phyloP scores from a whole-genome alignment of 257 asterid species.

The Phtheirospermum japonicum region DNA sequence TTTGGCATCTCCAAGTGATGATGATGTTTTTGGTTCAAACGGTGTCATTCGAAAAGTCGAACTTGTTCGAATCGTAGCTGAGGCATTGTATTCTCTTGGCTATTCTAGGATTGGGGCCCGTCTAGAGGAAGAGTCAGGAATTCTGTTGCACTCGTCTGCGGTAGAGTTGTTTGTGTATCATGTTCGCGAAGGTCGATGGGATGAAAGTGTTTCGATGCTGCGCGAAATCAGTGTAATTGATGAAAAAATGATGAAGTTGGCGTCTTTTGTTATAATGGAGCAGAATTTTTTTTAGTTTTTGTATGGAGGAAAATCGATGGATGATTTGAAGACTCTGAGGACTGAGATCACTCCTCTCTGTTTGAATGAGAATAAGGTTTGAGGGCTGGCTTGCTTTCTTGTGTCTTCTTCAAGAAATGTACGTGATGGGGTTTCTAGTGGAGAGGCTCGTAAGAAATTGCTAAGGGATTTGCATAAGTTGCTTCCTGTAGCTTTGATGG shows the following conservation, averaged over 20 bases:
- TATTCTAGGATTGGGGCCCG: constrained; percentile 58
- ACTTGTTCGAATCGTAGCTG: constrained; percentile 69
- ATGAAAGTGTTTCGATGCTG: constrained; percentile 60
- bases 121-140: constrained; percentile 80
- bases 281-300: constrained; percentile 72
- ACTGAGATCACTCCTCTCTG: constrained; percentile 65
- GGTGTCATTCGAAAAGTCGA: constrained; percentile 68
- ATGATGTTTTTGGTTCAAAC: constrained; percentile 69
- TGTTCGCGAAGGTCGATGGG: constrained; percentile 81
- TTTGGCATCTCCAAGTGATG: constrained; percentile 51
- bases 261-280: constrained; percentile 71
- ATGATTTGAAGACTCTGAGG: constrained; percentile 78
- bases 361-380: constrained; percentile 48
- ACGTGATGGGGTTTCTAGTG: constrained; percentile 36
- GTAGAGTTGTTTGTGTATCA: constrained; percentile 65
- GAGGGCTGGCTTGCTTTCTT: constrained; percentile 60
- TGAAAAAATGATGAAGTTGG: constrained; percentile 49
- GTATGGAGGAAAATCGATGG: constrained; percentile 56
- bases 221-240: constrained; percentile 50
- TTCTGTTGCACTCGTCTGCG: constrained; percentile 52
- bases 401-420: constrained; percentile 42
- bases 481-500: constrained; percentile 70
- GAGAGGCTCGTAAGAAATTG: constrained; percentile 46
- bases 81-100: constrained; percentile 79
- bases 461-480: constrained; percentile 64